Percentiles rank a stretch among this genome's conserved stretches.
These are phyloP conservation scores for Nematodospora anomalae DNA, from an alignment of 1,139 yeast genomes.

Conservation along the genomic window DNA sequence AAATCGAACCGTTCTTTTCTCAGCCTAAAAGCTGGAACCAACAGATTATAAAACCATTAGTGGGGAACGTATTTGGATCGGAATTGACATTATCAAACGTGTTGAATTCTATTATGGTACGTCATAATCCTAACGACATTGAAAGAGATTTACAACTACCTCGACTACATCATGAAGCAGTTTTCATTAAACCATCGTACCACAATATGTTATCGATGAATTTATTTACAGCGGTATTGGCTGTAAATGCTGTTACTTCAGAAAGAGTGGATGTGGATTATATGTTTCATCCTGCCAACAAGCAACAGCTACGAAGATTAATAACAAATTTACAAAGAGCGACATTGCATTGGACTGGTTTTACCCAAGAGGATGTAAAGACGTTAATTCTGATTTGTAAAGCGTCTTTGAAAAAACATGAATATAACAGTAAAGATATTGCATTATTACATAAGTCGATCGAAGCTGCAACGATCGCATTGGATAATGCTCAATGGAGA, in stretches of 20 bases:
- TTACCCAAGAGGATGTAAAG: conserved; percentile 55
- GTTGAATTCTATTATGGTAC: conserved; percentile 48
- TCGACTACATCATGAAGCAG: conserved; percentile 55
- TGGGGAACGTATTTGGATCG: conserved; percentile 38
- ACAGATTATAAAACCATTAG: conserved; percentile 50
- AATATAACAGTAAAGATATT: conserved; percentile 39
- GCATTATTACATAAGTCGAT: conserved; percentile 42
- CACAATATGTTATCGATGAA: conserved; percentile 63
- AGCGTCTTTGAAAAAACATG: conserved; percentile 41
- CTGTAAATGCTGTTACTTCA: conserved; percentile 72
- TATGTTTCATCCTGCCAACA: conserved; percentile 65
- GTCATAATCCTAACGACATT: conserved; percentile 56
- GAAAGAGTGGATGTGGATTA: conserved; percentile 67
- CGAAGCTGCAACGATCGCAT: conserved; percentile 46
- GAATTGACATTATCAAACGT: conserved; percentile 39
- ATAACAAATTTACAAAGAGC: conserved; percentile 63
- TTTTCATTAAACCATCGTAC: conserved; percentile 57
- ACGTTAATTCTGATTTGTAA: conserved; percentile 50
- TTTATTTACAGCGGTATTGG: conserved; percentile 63
- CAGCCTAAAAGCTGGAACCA: conserved; percentile 49
- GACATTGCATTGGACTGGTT: conserved; percentile 76
- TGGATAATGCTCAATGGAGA: conserved; percentile 55
- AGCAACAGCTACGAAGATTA: conserved; percentile 53
- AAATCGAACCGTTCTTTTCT: conserved; percentile 58
- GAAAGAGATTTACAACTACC: conserved; percentile 60